phyloP scores from a whole-genome alignment of 1,284 basidiomycete genomes.

The Ceratobasidium papillatum region DNA sequence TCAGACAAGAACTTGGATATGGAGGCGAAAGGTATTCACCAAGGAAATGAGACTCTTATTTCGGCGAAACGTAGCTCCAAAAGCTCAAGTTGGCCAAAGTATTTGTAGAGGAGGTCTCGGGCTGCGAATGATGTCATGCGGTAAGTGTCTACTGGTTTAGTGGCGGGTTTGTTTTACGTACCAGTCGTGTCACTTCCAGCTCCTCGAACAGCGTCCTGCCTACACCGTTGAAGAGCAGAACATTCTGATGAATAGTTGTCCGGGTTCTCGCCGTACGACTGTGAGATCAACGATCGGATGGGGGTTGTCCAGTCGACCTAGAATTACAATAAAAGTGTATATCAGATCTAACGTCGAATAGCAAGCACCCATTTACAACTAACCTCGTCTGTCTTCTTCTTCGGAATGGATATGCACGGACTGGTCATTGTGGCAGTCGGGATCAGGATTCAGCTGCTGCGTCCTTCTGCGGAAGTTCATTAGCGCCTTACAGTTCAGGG shows the following conservation, averaged over 20 bases:
- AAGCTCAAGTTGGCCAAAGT: constrained; percentile 98
- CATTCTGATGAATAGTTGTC: constrained; percentile 88
- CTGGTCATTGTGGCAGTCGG: constrained; percentile 27
- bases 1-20: constrained; percentile 37
- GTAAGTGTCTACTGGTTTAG: not conserved
- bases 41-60: constrained; percentile 93
- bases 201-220: constrained; percentile 94
- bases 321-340: not conserved
- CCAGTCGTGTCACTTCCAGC: constrained; percentile 94
- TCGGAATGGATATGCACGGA: constrained; percentile 69
- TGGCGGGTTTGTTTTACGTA: constrained; percentile 52
- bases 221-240: constrained; percentile 82
- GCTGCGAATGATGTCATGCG: constrained; percentile 56
- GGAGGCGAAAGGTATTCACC: constrained; percentile 53
- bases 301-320: constrained; percentile 89
- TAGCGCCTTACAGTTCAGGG: not conserved
- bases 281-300: constrained; percentile 85
- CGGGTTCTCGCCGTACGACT: constrained; percentile 93
- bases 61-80: constrained; percentile 97
- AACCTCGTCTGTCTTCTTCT: constrained; percentile 78
- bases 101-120: constrained; percentile 96
- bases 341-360: constrained; percentile 51
- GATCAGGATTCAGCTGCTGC: not conserved
- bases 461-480: not conserved
- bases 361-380: not conserved